Evolutionary conservation across 2,329 filamentous ascomycete genomes (phyloP).

Genomic region (Cucurbitaria berberidis): DNA sequence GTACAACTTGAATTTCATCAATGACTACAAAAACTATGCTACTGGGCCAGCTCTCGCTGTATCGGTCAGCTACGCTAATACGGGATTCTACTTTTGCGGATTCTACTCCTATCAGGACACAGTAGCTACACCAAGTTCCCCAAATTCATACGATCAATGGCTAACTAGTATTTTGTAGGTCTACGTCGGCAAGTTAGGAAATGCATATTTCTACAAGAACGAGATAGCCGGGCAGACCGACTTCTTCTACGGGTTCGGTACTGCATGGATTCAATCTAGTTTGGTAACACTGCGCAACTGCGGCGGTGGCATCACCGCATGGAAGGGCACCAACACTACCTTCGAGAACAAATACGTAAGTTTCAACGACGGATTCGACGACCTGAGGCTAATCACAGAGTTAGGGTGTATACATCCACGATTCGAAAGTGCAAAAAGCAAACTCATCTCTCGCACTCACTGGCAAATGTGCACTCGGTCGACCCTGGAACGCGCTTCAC

Average conservation of each 20-base stretch:
- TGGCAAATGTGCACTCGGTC: constrained; percentile 62
- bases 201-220: constrained; percentile 67
- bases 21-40: constrained; percentile 61
- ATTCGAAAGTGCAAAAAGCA: constrained; percentile 60
- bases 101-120: constrained; percentile 74
- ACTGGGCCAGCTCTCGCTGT: constrained; percentile 66
- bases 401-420: constrained; percentile 65
- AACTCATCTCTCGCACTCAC: constrained; percentile 53
- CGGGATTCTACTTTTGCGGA: constrained; percentile 70
- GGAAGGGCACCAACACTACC: constrained; percentile 72
- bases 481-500: constrained; percentile 67
- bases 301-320: constrained; percentile 71
- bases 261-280: constrained; percentile 64
- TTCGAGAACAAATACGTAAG: constrained; percentile 66
- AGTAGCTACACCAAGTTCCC: constrained; percentile 43
- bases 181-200: constrained; percentile 70
- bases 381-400: neutral
- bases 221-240: constrained; percentile 70
- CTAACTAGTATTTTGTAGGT: constrained; percentile 8
- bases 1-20: constrained; percentile 71
- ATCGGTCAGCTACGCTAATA: constrained; percentile 67
- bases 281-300: constrained; percentile 64
- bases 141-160: neutral
- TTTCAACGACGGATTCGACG: neutral
- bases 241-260: constrained; percentile 73